Base-by-base conservation (phyloP, 176 grass and related monocot species). In the Poa annua region DNA sequence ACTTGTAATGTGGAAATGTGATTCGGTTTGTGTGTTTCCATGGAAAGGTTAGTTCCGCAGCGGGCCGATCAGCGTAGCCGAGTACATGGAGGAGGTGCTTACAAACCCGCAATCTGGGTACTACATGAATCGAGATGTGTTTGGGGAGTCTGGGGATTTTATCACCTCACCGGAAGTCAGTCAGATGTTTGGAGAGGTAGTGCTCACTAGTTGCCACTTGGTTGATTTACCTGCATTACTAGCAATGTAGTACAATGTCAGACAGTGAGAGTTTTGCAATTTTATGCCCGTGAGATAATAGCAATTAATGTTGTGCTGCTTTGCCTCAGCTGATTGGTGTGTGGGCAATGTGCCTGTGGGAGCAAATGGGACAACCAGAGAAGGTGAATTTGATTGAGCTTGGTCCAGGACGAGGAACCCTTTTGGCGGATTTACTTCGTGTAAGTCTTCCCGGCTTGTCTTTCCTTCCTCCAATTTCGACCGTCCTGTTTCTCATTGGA, bases 111-210 rank as follows among this genome's bases (percentile, higher is more conserved):
- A 87, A 5, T 93, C 85, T 26, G 96, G 96, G 11, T 93, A 90
- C 82, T 98, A 98, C 54, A 98, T 98, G 21, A 94, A 95, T 51
- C 88, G 87, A 1, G 92, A 98, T 12, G 92, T 98, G 88, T 98
- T 98, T 6, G 96, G 96, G 74, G 85, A 86, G 11, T 86, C 82
- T 3, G 96, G 91, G 12, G 96, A 98, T 87, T 98, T 95, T 81
- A 86, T 98, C 74, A 98, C 92, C 51, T 98, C 93, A 2, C 96
- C 96, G 3, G 96, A 98, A 76, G 91, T 98, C 32, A 95, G 96
- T 87, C 96, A 98, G 70, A 98, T 98, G 92, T 95, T 95, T 88
- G 96, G 96, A 79, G 96, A 98, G 96, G 96, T 95, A 95, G 20
- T 74, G 20, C 10, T 80, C 70, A 11, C 49, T 50, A 80, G 78